phyloP scores from a whole-genome alignment of 2,329 filamentous ascomycete species.

The Intubia oerlemansii region DNA sequence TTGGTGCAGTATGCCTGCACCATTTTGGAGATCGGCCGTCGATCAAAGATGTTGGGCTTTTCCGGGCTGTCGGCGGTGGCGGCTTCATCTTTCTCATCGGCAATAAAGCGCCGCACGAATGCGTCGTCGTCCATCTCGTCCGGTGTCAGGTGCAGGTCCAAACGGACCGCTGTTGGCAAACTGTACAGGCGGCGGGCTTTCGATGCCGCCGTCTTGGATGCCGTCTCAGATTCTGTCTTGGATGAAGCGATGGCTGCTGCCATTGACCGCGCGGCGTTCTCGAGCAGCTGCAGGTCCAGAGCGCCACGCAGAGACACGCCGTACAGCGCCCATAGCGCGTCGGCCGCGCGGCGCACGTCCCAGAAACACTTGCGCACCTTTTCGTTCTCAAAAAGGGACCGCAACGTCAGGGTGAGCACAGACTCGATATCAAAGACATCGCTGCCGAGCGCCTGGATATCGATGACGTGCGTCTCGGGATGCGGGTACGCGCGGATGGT shows the following conservation, averaged over 20 bases:
- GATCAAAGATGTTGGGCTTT: too few relatives aligned
- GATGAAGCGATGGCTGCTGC: constrained; percentile 6
- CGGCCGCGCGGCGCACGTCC: constrained; percentile 11
- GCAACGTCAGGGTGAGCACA: constrained; percentile 9
- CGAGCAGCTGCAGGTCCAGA: constrained; percentile 12
- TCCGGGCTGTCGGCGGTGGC: constrained; percentile 23
- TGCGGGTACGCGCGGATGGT: constrained; percentile 7
- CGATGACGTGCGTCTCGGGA: constrained; percentile 6
- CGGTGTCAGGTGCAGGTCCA: constrained; percentile 1
- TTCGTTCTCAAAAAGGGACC: constrained; percentile 8
- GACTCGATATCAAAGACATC: too few relatives aligned
- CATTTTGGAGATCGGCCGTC: constrained; percentile 17
- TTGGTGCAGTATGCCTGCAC: constrained; percentile 22
- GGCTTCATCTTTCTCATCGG: constrained; percentile 16
- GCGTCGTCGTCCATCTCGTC: constrained; percentile 14
- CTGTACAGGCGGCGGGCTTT: too few relatives aligned
- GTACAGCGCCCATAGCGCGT: constrained; percentile 10
- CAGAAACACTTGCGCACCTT: constrained; percentile 9
- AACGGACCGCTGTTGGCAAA: too few relatives aligned
- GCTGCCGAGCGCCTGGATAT: constrained; percentile 8
- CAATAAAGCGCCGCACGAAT: neutral
- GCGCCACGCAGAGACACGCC: constrained; percentile 9
- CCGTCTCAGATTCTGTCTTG: too few relatives aligned
- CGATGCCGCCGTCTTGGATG: constrained; percentile 2
- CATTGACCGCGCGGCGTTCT: constrained; percentile 10